Conservation (phyloP, 208 protist species). For the Entamoeba histolytica region DNA sequence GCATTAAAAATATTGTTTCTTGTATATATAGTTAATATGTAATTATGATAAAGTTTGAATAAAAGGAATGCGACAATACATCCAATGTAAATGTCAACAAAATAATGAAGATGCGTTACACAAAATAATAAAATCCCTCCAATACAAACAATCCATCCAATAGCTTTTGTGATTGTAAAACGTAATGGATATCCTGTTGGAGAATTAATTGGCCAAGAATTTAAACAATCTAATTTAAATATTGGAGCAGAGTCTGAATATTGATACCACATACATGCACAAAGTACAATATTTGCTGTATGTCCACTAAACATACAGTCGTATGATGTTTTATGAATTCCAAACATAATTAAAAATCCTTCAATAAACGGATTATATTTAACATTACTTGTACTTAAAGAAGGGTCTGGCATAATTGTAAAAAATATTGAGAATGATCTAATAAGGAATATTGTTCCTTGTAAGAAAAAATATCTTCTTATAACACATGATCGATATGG, state of each 20-base stretch:
- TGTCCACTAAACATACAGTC: neutral
- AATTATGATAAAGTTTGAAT: neutral
- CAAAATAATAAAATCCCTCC: neutral
- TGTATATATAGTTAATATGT: neutral
- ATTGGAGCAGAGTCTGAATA: neutral
- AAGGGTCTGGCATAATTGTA: neutral
- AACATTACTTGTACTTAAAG: neutral
- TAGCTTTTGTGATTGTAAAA: neutral
- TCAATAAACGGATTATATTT: neutral
- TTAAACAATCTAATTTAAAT: neutral
- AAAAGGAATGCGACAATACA: neutral
- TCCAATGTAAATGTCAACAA: neutral
- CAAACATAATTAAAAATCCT: neutral
- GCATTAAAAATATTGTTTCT: neutral
- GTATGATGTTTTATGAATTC: neutral
- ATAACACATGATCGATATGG: neutral
- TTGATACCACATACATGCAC: neutral
- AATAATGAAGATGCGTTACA: neutral
- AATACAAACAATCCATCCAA: neutral
- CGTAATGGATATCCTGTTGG: neutral
- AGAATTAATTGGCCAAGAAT: neutral
- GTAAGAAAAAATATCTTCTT: neutral
- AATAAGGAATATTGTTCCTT: neutral
- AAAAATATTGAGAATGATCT: neutral
- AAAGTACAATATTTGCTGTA: neutral